Base-by-base conservation (phyloP, 2,329 filamentous ascomycete species). In the Colletotrichum cordylinicola region DNA sequence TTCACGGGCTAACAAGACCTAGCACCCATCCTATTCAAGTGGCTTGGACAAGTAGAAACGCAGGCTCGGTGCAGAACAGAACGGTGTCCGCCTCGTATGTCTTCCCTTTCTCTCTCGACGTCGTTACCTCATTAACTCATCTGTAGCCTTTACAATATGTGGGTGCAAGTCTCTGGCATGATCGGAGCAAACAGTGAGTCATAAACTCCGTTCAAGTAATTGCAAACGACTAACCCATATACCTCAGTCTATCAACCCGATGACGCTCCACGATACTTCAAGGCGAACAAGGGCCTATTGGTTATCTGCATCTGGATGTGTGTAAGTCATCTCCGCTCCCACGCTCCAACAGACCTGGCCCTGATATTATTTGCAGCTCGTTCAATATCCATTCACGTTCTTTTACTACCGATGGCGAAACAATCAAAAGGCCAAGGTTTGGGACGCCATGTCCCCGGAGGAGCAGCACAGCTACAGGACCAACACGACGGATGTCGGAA, bases 31-130 rank as follows among this genome's bases (percentile, higher is more conserved):
- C 91, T 0, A 88, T 92, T 18, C 84, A 90, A 52, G 91, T 92
- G 1, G 90, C 89, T 0, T 89, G 90, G 82, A 90, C 88, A 0
- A 90, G 88, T 3, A 86, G 90, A 61, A 93, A 93, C 78, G 87
- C 90, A 0, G 90, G 91, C 60, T 88, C 88, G 3, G 91, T 93
- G 2, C 86, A 90, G 10, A 91, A 90, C 13, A 83, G 91, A 15
- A 90, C 91, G 0, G 89, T 93, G 2, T 89, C 89, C 1, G 88
- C 88, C 2, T 90, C 90, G 84, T 84, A 76, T 76, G 83, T 76
- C 2, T 72, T 8, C 4, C 24, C 16, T 85, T 85, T 1, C 84
- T 85, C 8, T 90, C 88, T 2, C 81, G 91, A 2, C 24, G 16
- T 4, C 4, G 12, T 29, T 2, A 6, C 8, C 1, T 10, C 6